Conservation (phyloP, 306 rosid species). For the Elaeagnus macrophylla region DNA sequence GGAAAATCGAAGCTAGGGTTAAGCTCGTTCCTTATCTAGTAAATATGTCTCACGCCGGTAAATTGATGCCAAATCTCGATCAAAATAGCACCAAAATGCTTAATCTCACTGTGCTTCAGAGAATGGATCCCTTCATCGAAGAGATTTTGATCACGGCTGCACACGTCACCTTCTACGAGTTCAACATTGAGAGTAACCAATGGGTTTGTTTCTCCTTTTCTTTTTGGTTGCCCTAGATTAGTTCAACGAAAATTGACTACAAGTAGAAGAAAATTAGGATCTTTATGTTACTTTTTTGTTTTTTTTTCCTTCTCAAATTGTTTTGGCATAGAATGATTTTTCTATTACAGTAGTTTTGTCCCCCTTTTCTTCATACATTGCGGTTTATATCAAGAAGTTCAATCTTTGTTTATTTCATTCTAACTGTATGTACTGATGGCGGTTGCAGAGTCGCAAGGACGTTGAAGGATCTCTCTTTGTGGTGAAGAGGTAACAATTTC, state of each 20-base stretch:
- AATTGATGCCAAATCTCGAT: slow-evolving; percentile 90
- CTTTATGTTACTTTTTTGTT: neutral
- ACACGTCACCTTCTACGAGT: slow-evolving; percentile 78
- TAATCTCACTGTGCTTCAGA: slow-evolving; percentile 83
- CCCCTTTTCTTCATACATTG: too few species aligned
- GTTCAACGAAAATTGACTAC: slow-evolving; percentile 6
- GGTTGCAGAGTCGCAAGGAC: slow-evolving; percentile 87
- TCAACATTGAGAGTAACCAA: slow-evolving; percentile 70
- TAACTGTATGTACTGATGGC: neutral
- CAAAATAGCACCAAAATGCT: slow-evolving; percentile 72
- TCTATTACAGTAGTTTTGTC: too few species aligned
- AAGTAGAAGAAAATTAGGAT: neutral
- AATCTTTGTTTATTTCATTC: too few species aligned
- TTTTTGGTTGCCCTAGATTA: slow-evolving; percentile 8
- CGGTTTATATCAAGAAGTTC: too few species aligned
- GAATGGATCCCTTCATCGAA: slow-evolving; percentile 79
- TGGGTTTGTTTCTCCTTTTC: slow-evolving; percentile 54
- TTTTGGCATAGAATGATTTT: too few species aligned
- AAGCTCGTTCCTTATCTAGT: neutral
- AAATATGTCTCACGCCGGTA: slow-evolving; percentile 55
- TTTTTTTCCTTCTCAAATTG: too few species aligned
- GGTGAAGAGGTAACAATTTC: slow-evolving; percentile 58
- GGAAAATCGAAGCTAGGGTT: slow-evolving; percentile 19
- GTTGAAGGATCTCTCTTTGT: slow-evolving; percentile 99
- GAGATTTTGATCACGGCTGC: slow-evolving; percentile 93